Evolutionary conservation across 805 yeast genomes (phyloP), one percentile per base, ranked within the genome.

Genomic region (Metschnikowia colocasiae): DNA sequence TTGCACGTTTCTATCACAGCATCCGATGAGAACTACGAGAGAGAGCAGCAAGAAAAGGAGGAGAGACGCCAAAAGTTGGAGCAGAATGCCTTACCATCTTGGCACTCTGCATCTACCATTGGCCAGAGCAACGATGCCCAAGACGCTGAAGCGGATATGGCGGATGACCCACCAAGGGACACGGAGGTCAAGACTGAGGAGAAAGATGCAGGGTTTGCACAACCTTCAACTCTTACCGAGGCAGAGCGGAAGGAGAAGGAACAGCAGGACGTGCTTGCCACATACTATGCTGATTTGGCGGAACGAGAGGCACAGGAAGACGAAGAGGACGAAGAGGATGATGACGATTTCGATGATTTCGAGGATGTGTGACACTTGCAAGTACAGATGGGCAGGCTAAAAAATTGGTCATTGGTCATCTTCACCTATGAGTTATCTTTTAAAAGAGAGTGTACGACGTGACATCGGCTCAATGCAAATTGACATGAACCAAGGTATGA

Each of bases 71-170:
- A 78, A 64, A 76, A 80, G 55, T 75, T 91, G 64, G 84, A 86
- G 61, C 97, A 92, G 65, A 94, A 94, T 63, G 97, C 97, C 3
- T 75, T 94, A 55, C 99, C 99, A 6, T 84, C 94, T 25, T 94
- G 99, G 99, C 96, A 94, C 63, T 81, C 85, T 54, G 84, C 85
- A 56, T 82, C 92, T 61, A 91, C 99, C 0, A 92, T 92, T 55
- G 96, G 96, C 39, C 75, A 82, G 55, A 66, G 76, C 12, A 74
- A 83, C 15, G 55, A 50, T 12, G 38, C 29, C 8, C 46, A n/a
- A 20, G 35, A 27, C 30, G 31, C 38, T 8, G 57, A 58, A 3
- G 53, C 16, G 3, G 45, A 33, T 6, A 31, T 43, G 12, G 46
- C 68, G 36, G 67, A 59, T 26, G 61, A 50, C 16, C 43, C 60